Evolutionary conservation across 495 filamentous ascomycete species (phyloP).

Genomic region (Trichoderma asperelloides): DNA sequence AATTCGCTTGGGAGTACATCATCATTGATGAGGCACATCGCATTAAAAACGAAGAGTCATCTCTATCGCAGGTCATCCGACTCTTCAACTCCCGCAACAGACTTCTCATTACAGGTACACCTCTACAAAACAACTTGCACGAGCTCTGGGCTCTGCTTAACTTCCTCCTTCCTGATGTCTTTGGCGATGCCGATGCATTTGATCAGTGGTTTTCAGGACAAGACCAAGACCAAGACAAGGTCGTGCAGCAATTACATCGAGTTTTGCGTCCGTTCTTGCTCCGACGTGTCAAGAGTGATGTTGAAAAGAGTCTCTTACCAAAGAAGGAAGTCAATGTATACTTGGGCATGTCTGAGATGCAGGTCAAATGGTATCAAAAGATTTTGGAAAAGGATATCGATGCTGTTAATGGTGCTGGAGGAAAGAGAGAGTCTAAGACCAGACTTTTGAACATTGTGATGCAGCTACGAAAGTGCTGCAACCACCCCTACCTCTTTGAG

Average conservation of each 20-base stretch:
- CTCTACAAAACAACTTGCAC: slow-evolving; percentile 96
- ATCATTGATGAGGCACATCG: slow-evolving; percentile 99
- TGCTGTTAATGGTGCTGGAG: slow-evolving; percentile 92
- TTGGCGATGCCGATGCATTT: slow-evolving; percentile 95
- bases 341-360: slow-evolving; percentile 98
- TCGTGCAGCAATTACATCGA: slow-evolving; percentile 94
- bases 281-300: slow-evolving; percentile 94
- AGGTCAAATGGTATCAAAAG: slow-evolving; percentile 98
- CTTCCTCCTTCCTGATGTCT: slow-evolving; percentile 94
- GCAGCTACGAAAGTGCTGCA: slow-evolving; percentile 98
- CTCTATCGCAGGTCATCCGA: slow-evolving; percentile 92
- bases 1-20: slow-evolving; percentile 99
- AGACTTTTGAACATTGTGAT: slow-evolving; percentile 99
- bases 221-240: slow-evolving; percentile 80
- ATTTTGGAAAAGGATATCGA: slow-evolving; percentile 99
- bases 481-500: slow-evolving; percentile 97
- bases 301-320: slow-evolving; percentile 94
- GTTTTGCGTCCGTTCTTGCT: slow-evolving; percentile 91
- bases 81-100: slow-evolving; percentile 95
- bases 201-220: slow-evolving; percentile 96
- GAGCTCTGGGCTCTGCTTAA: slow-evolving; percentile 99
- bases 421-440: slow-evolving; percentile 97
- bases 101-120: slow-evolving; percentile 92
- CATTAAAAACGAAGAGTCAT: slow-evolving; percentile 99
- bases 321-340: slow-evolving; percentile 98